Evolutionary conservation across 345 rosid genomes (phyloP), one percentile per base, ranked within the genome.

Genomic region (Pistacia integerrima): DNA sequence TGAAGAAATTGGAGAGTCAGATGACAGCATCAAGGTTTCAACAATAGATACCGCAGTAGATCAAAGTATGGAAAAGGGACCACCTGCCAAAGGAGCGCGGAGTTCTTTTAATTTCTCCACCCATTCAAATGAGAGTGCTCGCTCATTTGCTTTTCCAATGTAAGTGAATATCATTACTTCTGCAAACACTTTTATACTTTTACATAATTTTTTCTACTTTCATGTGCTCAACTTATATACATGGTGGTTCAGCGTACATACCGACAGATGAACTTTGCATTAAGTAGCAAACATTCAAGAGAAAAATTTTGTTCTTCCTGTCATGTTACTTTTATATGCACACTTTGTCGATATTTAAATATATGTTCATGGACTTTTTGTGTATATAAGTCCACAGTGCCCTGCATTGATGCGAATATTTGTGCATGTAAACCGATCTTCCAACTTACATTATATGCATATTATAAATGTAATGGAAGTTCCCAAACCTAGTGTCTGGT

Each of bases 131-230:
- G 84, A 57, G 11, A 91, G 90, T 72, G 1, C 79, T 1, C 64
- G 54, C 11, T 85, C 93, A 33, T 88, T 90, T 79, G 73, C 92
- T 63, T 87, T 90, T 78, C 89, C 94, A 36, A 55, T 85, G 97
- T 90, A 85, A 78, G 91, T 78, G n/a, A 11, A 41, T 69, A 2
- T 56, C 30, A 9, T 63, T 66, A 63, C 14, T 20, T 16, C 48
- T 78, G 14, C 55, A 30, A 61, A 61, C 16, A 44, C 38, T 68
- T 61, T 5, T 52, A 51, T 18, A 25, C 25, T 25, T 25, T 25
- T 25, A 25, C 25, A 25, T 25, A 25, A 25, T 25, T 25, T 25
- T 25, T 25, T 25, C 25, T 18, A 57, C 10, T 54, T 35, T 8
- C 56, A 67, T 54, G 20, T 56, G 22, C 59, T 74, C 62, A 28